Conservation (phyloP, 441 rosid species). For the Aleurites moluccanus region DNA sequence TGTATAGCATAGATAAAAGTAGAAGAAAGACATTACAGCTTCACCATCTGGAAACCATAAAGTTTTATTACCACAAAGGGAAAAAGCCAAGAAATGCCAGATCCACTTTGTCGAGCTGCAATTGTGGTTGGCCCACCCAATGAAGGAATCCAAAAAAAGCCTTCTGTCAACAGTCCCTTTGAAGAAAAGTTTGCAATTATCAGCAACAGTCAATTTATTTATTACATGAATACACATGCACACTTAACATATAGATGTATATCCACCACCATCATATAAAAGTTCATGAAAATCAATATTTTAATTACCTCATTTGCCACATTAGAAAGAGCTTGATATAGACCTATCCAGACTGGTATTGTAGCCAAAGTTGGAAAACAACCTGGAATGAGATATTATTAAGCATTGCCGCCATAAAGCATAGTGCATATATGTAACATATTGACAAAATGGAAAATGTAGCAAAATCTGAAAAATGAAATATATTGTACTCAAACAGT, state of each 20-base stretch:
- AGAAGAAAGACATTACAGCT: slow-evolving; percentile 1
- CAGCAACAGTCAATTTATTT: slow-evolving; percentile 22
- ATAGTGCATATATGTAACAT: not conserved
- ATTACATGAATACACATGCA: not conserved
- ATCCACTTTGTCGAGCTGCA: slow-evolving; percentile 96
- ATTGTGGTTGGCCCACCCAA: slow-evolving; percentile 92
- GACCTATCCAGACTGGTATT: slow-evolving; percentile 96
- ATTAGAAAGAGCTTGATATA: slow-evolving; percentile 97
- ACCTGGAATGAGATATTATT: slow-evolving; percentile 44
- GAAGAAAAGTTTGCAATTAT: slow-evolving; percentile 22
- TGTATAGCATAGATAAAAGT: not conserved
- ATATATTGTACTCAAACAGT: not conserved
- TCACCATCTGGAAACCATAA: slow-evolving; percentile 10
- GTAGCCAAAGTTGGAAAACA: slow-evolving; percentile 93
- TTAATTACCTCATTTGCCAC: slow-evolving; percentile 89
- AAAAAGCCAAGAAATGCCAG: slow-evolving; percentile 93
- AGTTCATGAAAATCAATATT: slow-evolving; percentile 8
- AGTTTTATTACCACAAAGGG: slow-evolving; percentile 82
- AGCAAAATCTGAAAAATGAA: not conserved
- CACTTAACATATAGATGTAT: not conserved
- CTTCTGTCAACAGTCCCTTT: slow-evolving; percentile 88
- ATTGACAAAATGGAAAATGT: not conserved
- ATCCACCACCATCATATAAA: slow-evolving; percentile 5
- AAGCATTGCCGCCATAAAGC: slow-evolving; percentile 22
- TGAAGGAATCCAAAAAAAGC: slow-evolving; percentile 98